Base-by-base conservation (phyloP, 768 basidiomycete species). In the Lanmaoa pseudosensibilis region DNA sequence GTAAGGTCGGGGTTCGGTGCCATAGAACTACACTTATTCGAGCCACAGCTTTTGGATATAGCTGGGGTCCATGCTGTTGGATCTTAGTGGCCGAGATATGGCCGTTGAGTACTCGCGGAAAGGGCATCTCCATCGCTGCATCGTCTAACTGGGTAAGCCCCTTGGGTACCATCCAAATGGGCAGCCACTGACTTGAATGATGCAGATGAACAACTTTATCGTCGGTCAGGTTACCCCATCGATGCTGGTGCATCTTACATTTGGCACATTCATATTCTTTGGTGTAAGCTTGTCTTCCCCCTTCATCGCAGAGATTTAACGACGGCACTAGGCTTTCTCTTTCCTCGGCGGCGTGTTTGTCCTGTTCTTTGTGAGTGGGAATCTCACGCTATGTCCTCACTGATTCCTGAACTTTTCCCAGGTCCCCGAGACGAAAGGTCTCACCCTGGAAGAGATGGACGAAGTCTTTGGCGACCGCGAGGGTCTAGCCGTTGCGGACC, bases 61-160 rank as follows among this genome's bases (percentile, higher is more conserved):
- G 83, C 54, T 92, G 88, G 89, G 88, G 84, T 74, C 87, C 88
- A 13, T 86, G 86, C 63, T 78, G 86, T 12, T 91, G 89, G 88
- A 87, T 90, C 69, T 73, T 90, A 39, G 83, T 87, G 12, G 84
- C 88, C 10, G 87, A 90, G 73, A 87, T 87, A 48, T 87, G 83
- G 83, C 85, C 86, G 15, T 68, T 89, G 63, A 84, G 82, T 57
- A 81, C 89, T 55, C 83, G 88, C 54, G 85, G 87, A 51, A 90
- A 90, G 73, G 88, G 87, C 43, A 71, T 90, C 57, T 86, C 86
- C 3, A 87, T 92, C 60, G 84, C 85, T 4, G 83, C 86, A 5
- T 89, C 86, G 8, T 84, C 85, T 15, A 90, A 90, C 74, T 90
- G 86, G 85, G 83, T 83, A 66, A 32, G 75, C 71, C 15, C 40